Evolutionary conservation across 2,329 filamentous ascomycete species (phyloP).

Genomic region (Stagonosporopsis chrysanthemi): DNA sequence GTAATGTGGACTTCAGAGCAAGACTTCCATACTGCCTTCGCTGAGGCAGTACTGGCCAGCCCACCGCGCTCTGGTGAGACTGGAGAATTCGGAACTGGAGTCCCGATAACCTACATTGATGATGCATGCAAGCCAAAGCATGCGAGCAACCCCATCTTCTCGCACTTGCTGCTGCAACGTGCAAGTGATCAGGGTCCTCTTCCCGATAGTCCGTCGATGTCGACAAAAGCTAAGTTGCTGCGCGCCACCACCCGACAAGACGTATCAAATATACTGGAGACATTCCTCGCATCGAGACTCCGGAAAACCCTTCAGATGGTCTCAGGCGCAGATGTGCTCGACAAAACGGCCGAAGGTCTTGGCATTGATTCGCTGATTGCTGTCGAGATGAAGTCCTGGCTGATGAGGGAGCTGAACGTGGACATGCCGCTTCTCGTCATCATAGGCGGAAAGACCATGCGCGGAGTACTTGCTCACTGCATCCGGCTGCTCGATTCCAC

Average conservation of each 20-base stretch:
- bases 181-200: too few relatives aligned
- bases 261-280: background rate
- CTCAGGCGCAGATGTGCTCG: background rate
- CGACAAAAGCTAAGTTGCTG: constrained; percentile 1
- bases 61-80: background rate
- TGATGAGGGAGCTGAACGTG: constrained; percentile 43
- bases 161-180: background rate
- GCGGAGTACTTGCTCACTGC: background rate
- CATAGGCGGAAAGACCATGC: constrained; percentile 24
- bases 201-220: background rate
- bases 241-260: background rate
- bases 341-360: constrained; percentile 1
- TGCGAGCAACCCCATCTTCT: constrained; percentile 3
- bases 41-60: constrained; percentile 18
- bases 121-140: background rate
- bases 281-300: background rate
- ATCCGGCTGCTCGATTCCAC: background rate
- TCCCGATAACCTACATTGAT: background rate
- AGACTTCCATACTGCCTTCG: constrained; percentile 26
- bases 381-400: constrained; percentile 53
- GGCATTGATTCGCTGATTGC: constrained; percentile 46
- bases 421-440: constrained; percentile 37
- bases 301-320: constrained; percentile 10
- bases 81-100: constrained; percentile 4
- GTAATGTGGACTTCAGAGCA: constrained; percentile 22